Base-by-base conservation (phyloP, 257 asterid species). In the Solanum clarkiae region DNA sequence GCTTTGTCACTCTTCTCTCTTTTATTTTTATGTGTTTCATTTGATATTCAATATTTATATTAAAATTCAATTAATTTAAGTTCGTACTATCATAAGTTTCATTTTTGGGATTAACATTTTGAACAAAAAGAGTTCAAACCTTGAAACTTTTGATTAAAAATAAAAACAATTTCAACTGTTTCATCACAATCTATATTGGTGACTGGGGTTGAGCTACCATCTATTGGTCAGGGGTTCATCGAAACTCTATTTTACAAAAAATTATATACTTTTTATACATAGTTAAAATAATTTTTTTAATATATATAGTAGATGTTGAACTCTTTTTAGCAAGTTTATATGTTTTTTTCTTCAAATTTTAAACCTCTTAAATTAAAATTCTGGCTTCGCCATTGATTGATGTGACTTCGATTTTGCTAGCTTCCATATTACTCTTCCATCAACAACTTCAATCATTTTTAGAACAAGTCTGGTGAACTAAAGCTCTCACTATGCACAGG, bases 21-120 rank as follows among this genome's bases (percentile, higher is more conserved):
- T 12, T 13, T 1, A 10, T 22, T 10, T 22, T 65, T 26, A 2
- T 4, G 16, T 59, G 2, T 62, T 14, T 7, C 18, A 5, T 62
- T 1, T 7, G 45, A 3, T 3, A 12, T 4, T 65, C 0, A 11
- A 29, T 66, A 66, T 29, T 66, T 0, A 0, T 29, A 15, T 14
- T 63, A 4, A 26, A 11, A 6, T 63, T 2, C 2, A 5, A 26
- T 1, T 24, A 63, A 63, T 63, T 13, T 6, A 11, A 6, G 13
- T 6, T 24, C 0, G 2, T 1, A 2, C 1, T n/a, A 12, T 63
- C 13, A 1, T 0, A 12, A 1, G 10, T 5, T 5, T 4, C 7
- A 63, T 0, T 24, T 54, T 2, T 24, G 10, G 8, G 3, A 42
- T 24, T 63, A 5, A 36, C 7, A 36, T 36, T 32, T 32, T 5